Evolutionary conservation across 1,139 yeast species (phyloP).

Genomic region (Arxiozyma bovina): DNA sequence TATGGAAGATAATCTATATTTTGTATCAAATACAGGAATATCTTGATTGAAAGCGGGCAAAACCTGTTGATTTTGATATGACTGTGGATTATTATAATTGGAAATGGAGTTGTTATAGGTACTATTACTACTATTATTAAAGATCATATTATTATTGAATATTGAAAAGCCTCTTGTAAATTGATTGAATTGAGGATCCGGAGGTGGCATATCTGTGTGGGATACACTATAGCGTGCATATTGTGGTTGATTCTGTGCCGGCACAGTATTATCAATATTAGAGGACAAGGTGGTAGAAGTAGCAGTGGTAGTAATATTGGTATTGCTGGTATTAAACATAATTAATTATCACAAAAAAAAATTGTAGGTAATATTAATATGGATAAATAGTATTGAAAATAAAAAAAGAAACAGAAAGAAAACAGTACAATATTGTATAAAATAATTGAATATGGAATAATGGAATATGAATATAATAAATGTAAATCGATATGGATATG

Average conservation of each 20-base stretch:
- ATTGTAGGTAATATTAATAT: background rate
- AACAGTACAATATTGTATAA: no score
- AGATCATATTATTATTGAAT: slow-evolving; percentile 23
- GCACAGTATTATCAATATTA: slow-evolving; percentile 6
- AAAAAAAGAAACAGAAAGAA: no score
- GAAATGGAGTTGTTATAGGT: slow-evolving; percentile 1
- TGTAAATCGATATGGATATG: no score
- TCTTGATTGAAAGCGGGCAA: background rate
- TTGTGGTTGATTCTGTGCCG: background rate
- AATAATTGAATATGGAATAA: background rate
- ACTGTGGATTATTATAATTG: background rate
- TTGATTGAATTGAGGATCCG: slow-evolving; percentile 13
- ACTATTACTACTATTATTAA: slow-evolving; percentile 9
- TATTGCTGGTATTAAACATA: slow-evolving; percentile 9
- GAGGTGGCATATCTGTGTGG: background rate
- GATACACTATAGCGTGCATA: slow-evolving; percentile 4
- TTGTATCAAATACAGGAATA: background rate
- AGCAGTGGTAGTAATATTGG: background rate
- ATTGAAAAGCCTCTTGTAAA: slow-evolving; percentile 34
- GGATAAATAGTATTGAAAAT: no score
- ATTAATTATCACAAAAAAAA: no score
- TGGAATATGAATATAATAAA: background rate
- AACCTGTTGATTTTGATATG: slow-evolving; percentile 7
- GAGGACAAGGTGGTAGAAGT: background rate
- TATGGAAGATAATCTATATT: background rate